These are phyloP conservation scores for Lantana camara DNA, from an alignment of 257 asterid genomes.

Conservation along the genomic window DNA sequence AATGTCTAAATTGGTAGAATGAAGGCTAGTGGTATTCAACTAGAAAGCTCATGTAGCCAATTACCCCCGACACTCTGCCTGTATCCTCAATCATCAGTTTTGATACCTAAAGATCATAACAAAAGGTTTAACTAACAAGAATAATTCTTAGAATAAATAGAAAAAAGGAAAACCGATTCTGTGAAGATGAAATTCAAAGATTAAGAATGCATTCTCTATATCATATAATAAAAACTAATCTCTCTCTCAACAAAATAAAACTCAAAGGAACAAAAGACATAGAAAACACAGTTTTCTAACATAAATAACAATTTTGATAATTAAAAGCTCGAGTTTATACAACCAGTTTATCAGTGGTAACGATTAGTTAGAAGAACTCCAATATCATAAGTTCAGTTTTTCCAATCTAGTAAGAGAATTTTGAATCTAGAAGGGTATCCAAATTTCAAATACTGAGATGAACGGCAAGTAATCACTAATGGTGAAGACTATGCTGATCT, in stretches of 20 bases:
- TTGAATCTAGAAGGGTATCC: neutral
- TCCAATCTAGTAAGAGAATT: constrained; percentile 3
- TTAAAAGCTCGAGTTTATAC: neutral
- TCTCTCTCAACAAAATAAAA: too few species aligned
- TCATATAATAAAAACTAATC: too few species aligned
- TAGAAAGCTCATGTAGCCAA: constrained; percentile 22
- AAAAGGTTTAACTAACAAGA: constrained; percentile 15
- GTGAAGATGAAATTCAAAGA: neutral
- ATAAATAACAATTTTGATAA: constrained; percentile 3
- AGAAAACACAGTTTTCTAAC: too few species aligned
- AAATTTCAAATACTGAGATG: neutral
- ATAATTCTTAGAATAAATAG: constrained; percentile 8
- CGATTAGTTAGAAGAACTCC: constrained; percentile 4
- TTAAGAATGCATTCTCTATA: too few species aligned
- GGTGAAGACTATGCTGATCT: neutral
- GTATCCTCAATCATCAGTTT: constrained; percentile 58
- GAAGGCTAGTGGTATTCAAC: constrained; percentile 18
- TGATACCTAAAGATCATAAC: constrained; percentile 57
- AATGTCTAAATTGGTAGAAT: constrained; percentile 25
- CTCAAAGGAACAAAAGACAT: too few species aligned
- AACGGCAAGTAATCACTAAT: neutral
- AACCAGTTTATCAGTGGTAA: neutral
- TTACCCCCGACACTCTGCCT: constrained; percentile 79
- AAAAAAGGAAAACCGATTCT: constrained; percentile 4
- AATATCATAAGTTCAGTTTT: neutral